Base-by-base conservation (phyloP, 345 rosid species). In the Arabis hirsuta region DNA sequence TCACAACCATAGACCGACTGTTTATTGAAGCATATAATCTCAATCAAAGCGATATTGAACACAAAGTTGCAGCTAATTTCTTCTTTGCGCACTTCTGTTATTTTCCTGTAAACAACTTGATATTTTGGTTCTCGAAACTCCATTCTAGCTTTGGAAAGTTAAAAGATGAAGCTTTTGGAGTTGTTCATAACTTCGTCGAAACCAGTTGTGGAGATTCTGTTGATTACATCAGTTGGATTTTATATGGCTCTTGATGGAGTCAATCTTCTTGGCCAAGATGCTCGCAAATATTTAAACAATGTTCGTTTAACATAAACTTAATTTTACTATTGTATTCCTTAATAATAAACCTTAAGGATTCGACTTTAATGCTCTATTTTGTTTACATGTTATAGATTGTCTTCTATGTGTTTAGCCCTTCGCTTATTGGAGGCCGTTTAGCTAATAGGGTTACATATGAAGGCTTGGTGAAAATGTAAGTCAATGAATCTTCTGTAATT, bases 331-430 rank as follows among this genome's bases (percentile, higher is more conserved):
- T 3, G 34, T 1, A 9, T 43, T 52, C 5, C 12, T 41, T 16
- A 3, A 58, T 16, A 3, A 58, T 20, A 3, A 41, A 2, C 31
- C 43, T n/a, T 9, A 34, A 36, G 3, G 9, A 44, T 26, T 58
- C 7, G 22, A 34, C n/a, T 43, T 59, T 53, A 20, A 22, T 26
- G 2, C 3, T 2, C 6, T 47, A 12, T 13, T 1, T 52, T 13
- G 6, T 43, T 20, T 3, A 3, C 3, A 1, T 10, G 41, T 39
- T 68, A 11, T 82, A 83, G 93, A 69, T 86, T 27, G 86, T 83
- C 4, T 88, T 88, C 76, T 84, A 71, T 20, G 87, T 86, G 22
- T 86, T 86, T 78, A 86, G 71, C 75, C 90, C 93, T n/a, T 82
- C 87, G 0, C 86, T 84, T 43, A 80, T 88, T 59, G 79, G 69